phyloP scores from a whole-genome alignment of 208 protist genomes.

The Phytomonas sp. region DNA sequence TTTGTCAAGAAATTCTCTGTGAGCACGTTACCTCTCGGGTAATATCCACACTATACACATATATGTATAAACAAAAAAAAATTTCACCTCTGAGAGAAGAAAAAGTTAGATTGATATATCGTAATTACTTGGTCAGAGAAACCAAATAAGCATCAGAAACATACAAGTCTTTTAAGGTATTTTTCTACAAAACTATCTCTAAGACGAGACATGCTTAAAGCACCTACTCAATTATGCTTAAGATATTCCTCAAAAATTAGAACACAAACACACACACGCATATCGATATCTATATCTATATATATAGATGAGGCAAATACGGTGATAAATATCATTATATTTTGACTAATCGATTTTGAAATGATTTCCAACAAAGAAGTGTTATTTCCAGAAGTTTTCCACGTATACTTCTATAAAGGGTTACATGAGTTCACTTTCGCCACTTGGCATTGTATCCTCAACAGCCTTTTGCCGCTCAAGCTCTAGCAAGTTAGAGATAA shows the following conservation, averaged over 20 bases:
- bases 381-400: not conserved
- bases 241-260: slow-evolving; percentile 5
- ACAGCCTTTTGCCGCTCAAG: slow-evolving; percentile 73
- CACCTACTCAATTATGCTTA: not conserved
- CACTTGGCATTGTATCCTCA: slow-evolving; percentile 70
- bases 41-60: slow-evolving; percentile 3
- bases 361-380: not conserved
- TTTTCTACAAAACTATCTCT: not conserved
- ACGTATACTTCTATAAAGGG: slow-evolving; percentile 1
- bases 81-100: slow-evolving; percentile 8
- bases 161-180: slow-evolving; percentile 4
- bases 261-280: not conserved
- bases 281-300: not conserved
- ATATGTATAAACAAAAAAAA: slow-evolving; percentile 10
- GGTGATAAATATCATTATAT: slow-evolving; percentile 7
- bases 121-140: slow-evolving; percentile 2
- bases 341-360: slow-evolving; percentile 5
- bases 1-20: not conserved
- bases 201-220: slow-evolving; percentile 5
- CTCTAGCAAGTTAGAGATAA: slow-evolving; percentile 65
- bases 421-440: slow-evolving; percentile 82
- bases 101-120: not conserved
- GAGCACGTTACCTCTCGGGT: not conserved
- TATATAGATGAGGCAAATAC: not conserved
- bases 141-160: slow-evolving; percentile 2